These are phyloP conservation scores for Jatropha podagrica DNA, from an alignment of 441 rosid genomes.

Conservation along the genomic window DNA sequence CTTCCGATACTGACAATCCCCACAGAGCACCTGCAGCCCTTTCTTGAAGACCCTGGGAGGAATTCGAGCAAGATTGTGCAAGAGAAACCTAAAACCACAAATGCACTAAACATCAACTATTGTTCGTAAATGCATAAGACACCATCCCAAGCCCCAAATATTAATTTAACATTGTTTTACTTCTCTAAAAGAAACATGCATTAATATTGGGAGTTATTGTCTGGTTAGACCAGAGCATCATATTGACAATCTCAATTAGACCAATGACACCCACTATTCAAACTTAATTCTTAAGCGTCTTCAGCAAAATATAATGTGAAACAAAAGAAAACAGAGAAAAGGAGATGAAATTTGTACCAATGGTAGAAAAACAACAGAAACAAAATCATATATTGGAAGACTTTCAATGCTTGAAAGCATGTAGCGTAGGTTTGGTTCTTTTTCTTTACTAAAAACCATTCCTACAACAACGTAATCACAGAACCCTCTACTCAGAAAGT, in stretches of 20 bases:
- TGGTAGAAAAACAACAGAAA: not conserved
- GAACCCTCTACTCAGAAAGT: not conserved
- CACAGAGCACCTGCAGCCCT: slow-evolving; percentile 65
- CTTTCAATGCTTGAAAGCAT: not conserved
- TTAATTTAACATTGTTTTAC: not conserved
- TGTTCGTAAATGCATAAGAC: not conserved
- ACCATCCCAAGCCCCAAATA: slow-evolving; percentile 2
- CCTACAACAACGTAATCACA: not conserved
- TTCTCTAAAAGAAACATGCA: not conserved
- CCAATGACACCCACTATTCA: not conserved
- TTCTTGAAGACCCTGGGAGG: slow-evolving; percentile 55
- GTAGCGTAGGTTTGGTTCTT: not conserved
- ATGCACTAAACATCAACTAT: not conserved
- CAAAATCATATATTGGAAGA: not conserved
- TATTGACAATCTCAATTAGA: not conserved
- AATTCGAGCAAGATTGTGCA: slow-evolving; percentile 46
- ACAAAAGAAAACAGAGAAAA: not conserved
- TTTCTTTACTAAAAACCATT: not conserved
- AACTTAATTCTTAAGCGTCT: not conserved
- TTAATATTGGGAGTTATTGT: not conserved
- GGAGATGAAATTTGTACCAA: not conserved
- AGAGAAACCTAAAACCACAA: slow-evolving; percentile 42
- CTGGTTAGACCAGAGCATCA: not conserved
- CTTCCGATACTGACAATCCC: slow-evolving; percentile 61
- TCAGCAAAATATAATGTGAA: not conserved